These are phyloP conservation scores for Cercospora brassicicola DNA, from an alignment of 2,329 filamentous ascomycete genomes.

Conservation along the genomic window DNA sequence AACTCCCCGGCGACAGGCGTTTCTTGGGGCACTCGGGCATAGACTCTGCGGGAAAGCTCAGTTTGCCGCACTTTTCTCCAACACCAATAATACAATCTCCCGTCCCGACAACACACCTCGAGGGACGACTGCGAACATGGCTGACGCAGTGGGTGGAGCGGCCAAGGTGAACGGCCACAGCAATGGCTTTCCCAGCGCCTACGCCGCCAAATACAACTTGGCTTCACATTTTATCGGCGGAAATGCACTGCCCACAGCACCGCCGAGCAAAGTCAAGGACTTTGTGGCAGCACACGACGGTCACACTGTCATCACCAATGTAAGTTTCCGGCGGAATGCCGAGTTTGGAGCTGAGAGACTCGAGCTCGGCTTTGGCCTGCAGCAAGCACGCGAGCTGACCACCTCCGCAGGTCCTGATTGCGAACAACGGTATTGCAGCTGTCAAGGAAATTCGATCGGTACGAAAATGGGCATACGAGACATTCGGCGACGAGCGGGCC, in stretches of 20 bases:
- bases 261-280: conserved; percentile 87
- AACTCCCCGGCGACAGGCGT: background rate
- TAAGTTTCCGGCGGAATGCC: conserved; percentile 52
- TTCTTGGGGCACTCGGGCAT: conserved; percentile 5
- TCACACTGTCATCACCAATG: conserved; percentile 97
- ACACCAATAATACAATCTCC: background rate
- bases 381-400: conserved; percentile 19
- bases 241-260: conserved; percentile 78
- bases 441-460: conserved; percentile 99
- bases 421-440: conserved; percentile 99
- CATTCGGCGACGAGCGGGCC: conserved; percentile 94
- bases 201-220: conserved; percentile 77
- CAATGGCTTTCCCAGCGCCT: conserved; percentile 62
- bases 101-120: conserved; percentile 20
- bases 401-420: conserved; percentile 78
- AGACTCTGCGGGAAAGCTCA: conserved; percentile 7
- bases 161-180: conserved; percentile 39
- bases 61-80: conserved; percentile 9
- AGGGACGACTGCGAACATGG: conserved; percentile 41
- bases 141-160: conserved; percentile 45
- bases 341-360: background rate
- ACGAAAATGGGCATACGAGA: conserved; percentile 99
- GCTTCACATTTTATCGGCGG: conserved; percentile 96
- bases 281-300: conserved; percentile 87
- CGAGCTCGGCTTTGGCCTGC: conserved; percentile 1